These are phyloP conservation scores for Madurella mycetomatis DNA, from an alignment of 2,329 filamentous ascomycete genomes.

Conservation along the genomic window DNA sequence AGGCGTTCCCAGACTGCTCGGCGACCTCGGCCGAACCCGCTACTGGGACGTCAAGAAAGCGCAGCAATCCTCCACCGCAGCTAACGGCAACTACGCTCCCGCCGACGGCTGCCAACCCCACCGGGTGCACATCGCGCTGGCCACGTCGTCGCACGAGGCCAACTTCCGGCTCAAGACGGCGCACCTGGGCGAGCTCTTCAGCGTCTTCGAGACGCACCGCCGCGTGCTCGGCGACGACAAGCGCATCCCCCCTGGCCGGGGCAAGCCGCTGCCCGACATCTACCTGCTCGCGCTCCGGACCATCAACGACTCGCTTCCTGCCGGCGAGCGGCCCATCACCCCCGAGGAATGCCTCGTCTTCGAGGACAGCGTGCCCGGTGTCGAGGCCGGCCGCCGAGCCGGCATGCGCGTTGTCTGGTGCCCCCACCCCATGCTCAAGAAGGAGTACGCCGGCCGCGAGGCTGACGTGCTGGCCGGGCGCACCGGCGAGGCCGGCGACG, in stretches of 20 bases:
- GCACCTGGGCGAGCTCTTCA: constrained; percentile 55
- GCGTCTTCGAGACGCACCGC: constrained; percentile 63
- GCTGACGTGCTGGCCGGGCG: constrained; percentile 76
- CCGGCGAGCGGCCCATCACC: constrained; percentile 59
- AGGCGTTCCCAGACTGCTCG: constrained; percentile 67
- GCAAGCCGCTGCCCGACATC: constrained; percentile 93
- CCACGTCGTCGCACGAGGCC: constrained; percentile 67
- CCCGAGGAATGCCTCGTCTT: constrained; percentile 94
- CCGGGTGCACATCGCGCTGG: constrained; percentile 74
- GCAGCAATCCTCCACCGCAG: constrained; percentile 7
- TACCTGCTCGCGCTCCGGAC: constrained; percentile 81
- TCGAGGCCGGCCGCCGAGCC: constrained; percentile 83
- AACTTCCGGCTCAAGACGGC: constrained; percentile 76
- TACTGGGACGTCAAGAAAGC: constrained; percentile 42
- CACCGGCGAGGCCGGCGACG: constrained; percentile 61
- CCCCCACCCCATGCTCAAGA: constrained; percentile 73
- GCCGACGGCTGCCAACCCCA: constrained; percentile 30
- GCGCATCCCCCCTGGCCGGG: constrained; percentile 71
- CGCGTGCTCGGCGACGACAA: constrained; percentile 81
- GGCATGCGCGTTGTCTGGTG: constrained; percentile 95
- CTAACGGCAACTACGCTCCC: constrained; percentile 21
- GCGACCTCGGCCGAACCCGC: constrained; percentile 50
- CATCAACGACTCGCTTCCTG: constrained; percentile 69
- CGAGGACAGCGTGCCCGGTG: constrained; percentile 89
- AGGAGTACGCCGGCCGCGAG: constrained; percentile 73